Evolutionary conservation across 257 asterid species (phyloP).

Genomic region (Ehretia macrophylla): DNA sequence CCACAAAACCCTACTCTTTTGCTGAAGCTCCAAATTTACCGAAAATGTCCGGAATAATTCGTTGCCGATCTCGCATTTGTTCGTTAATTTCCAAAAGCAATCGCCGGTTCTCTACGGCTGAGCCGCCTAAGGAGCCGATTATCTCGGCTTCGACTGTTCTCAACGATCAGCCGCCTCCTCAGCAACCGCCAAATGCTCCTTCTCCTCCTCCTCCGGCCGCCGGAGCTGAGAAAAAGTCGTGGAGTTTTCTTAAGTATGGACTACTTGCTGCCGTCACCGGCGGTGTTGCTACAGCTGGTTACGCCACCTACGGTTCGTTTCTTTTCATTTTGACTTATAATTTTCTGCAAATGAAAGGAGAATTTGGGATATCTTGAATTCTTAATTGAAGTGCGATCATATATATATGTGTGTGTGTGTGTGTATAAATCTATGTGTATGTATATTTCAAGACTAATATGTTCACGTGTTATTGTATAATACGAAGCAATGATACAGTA

Average conservation of each 20-base stretch:
- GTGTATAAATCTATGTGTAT: too few species aligned
- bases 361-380: too few species aligned
- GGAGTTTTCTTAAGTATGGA: constrained; percentile 56
- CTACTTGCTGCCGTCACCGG: constrained; percentile 52
- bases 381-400: too few species aligned
- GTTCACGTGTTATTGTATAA: too few species aligned
- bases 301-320: constrained; percentile 66
- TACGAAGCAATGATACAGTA: too few species aligned
- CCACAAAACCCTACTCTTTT: constrained; percentile 16
- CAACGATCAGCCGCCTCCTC: constrained; percentile 50
- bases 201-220: constrained; percentile 31
- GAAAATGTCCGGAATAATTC: constrained; percentile 43
- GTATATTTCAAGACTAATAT: too few species aligned
- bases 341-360: too few species aligned
- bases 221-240: constrained; percentile 40
- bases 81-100: constrained; percentile 26
- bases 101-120: constrained; percentile 31
- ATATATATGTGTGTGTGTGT: too few species aligned
- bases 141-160: constrained; percentile 46
- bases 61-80: constrained; percentile 37
- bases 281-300: constrained; percentile 58
- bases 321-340: background rate
- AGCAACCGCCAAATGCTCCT: constrained; percentile 35
- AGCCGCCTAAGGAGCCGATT: constrained; percentile 41
- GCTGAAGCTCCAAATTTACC: background rate